phyloP scores from a whole-genome alignment of 441 rosid species.

The Gossypium lobatum region DNA sequence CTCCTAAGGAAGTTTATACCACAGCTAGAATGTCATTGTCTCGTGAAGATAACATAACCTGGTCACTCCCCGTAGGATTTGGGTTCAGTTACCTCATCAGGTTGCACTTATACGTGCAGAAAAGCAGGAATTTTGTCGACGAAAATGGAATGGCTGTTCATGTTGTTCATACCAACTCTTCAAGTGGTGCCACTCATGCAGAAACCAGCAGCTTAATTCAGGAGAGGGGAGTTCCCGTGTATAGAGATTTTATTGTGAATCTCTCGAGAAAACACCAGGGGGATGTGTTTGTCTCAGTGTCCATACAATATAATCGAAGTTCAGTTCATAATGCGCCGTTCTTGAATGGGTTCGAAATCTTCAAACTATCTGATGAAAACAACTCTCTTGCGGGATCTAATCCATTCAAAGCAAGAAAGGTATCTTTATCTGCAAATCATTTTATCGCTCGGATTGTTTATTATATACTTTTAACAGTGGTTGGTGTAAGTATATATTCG shows the following conservation, averaged over 20 bases:
- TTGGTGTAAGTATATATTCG: not conserved
- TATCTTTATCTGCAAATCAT: not conserved
- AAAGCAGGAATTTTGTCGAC: not conserved
- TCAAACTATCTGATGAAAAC: not conserved
- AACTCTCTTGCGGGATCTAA: constrained; percentile 1
- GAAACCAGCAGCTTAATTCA: not conserved
- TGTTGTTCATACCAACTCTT: not conserved
- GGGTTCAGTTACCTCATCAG: not conserved
- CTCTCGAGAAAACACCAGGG: not conserved
- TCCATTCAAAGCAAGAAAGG: constrained; percentile 6
- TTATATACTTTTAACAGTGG: not conserved
- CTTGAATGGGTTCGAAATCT: not conserved
- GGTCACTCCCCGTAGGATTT: not conserved
- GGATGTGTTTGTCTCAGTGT: not conserved
- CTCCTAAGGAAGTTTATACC: not conserved
- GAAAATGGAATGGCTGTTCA: not conserved
- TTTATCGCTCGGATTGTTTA: not conserved
- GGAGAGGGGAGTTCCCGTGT: not conserved
- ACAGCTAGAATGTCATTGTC: not conserved
- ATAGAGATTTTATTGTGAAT: not conserved
- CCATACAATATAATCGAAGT: not conserved
- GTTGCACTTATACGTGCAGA: not conserved
- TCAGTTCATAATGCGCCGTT: not conserved
- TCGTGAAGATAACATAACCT: not conserved
- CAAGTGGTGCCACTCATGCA: not conserved